These are phyloP conservation scores for Thelephora ganbajun DNA, from an alignment of 768 basidiomycete species.

Conservation along the genomic window DNA sequence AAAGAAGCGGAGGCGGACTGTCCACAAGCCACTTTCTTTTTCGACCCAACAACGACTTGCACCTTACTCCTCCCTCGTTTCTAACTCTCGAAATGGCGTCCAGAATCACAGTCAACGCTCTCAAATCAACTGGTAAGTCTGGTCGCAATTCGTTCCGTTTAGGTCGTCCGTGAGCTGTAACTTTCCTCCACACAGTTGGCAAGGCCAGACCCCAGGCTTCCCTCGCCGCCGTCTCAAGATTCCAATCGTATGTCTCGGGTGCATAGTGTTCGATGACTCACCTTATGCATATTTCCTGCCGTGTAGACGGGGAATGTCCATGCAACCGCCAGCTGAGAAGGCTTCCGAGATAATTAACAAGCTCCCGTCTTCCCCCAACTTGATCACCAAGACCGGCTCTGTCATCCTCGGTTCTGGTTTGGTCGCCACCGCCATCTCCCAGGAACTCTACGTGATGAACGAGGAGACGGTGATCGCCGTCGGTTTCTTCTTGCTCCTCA, in stretches of 20 bases:
- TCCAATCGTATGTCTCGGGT: not conserved
- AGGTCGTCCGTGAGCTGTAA: not conserved
- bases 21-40: too few relatives aligned
- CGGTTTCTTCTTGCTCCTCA: conserved; percentile 72
- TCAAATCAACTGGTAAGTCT: conserved; percentile 44
- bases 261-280: not conserved
- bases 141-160: not conserved
- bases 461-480: conserved; percentile 87
- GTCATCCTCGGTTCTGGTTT: conserved; percentile 84
- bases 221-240: not conserved
- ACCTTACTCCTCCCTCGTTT: too few relatives aligned
- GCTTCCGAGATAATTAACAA: conserved; percentile 85
- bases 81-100: conserved; percentile 36
- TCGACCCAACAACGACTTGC: too few relatives aligned
- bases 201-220: not conserved
- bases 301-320: conserved; percentile 52
- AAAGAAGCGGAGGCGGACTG: too few relatives aligned
- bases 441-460: conserved; percentile 95
- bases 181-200: not conserved
- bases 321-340: conserved; percentile 65
- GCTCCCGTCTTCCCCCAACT: conserved; percentile 68
- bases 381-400: conserved; percentile 91
- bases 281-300: not conserved
- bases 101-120: conserved; percentile 52
- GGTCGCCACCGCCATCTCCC: conserved; percentile 84